phyloP scores from a whole-genome alignment of 768 basidiomycete species.

The Kwoniella bestiolae region DNA sequence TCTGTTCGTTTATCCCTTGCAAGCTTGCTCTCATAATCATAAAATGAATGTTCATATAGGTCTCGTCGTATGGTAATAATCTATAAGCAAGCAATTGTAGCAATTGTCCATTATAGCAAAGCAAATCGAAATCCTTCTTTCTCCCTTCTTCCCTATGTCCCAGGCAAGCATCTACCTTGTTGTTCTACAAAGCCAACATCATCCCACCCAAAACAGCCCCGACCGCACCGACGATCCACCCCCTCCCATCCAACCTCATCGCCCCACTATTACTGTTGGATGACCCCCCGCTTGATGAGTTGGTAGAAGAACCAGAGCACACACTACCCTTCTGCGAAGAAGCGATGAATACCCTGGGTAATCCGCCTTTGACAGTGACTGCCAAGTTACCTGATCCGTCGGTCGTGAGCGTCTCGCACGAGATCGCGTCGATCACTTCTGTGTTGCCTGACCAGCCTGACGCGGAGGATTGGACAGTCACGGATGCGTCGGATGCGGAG shows the following conservation, averaged over 20 bases:
- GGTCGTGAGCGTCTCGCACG: conserved; percentile 43
- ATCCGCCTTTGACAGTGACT: conserved; percentile 39
- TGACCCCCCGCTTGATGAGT: neutral
- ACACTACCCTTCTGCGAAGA: conserved; percentile 36
- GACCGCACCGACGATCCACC: neutral
- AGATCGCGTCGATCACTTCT: conserved; percentile 46
- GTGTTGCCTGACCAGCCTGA: conserved; percentile 39
- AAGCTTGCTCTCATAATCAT: neutral
- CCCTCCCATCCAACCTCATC: neutral
- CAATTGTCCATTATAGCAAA: conserved; percentile 3
- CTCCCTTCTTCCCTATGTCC: no score
- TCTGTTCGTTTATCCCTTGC: neutral
- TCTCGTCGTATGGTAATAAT: neutral
- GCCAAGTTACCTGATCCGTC: conserved; percentile 45
- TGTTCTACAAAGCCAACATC: conserved; percentile 14
- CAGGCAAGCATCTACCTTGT: no score
- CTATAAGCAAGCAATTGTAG: conserved; percentile 7
- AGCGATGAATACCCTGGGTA: conserved; percentile 48
- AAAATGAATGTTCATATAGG: neutral
- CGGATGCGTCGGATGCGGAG: conserved; percentile 25
- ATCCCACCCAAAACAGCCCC: conserved; percentile 4
- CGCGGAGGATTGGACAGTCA: conserved; percentile 36
- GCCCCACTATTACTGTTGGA: conserved; percentile 3
- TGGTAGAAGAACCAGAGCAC: conserved; percentile 17
- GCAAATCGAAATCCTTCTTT: no score